Evolutionary conservation across 1,139 yeast species (phyloP), one percentile per base, ranked within the genome.

Genomic region (Taphrina betulina): DNA sequence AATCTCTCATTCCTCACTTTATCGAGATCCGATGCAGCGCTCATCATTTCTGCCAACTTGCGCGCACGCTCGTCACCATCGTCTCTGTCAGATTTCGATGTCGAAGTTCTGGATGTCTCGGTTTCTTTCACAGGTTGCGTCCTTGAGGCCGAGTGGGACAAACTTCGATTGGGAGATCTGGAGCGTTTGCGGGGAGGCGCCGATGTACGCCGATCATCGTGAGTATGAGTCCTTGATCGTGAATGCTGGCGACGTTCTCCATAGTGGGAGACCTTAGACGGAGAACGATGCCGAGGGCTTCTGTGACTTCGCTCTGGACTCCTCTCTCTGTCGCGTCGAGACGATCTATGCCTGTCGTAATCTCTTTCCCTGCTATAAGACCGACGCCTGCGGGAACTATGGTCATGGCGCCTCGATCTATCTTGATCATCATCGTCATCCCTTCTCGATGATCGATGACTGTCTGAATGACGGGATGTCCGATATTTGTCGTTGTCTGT

Each of bases 1-100:
- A 48, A 34, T n/a, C 48, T 23, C 12, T 29, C 31, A 5, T 12
- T 23, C 26, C 57, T 28, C n/a, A 23, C 46, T 5, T 24, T 20
- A n/a, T 56, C 58, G 8, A 56, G 35, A 16, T 40, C 53, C 22
- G 38, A 24, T 10, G 58, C 58, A 35, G 42, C 41, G 19, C 31
- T 19, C 7, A 22, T 42, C 58, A 56, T 56, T 8, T 45, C 58
- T 16, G 53, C 53, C n/a, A 56, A 46, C 7, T 29, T 28, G 12
- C 24, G 26, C 5, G 52, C 53, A 10, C 53, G 44, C 22, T 20
- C 22, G 2, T 40, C 58, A 12, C 20, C 16, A 12, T 23, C 4
- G 8, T 34, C 31, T 12, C 10, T 26, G 31, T 26, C 10, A 26
- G 31, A 12, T 26, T 16, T n/a, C n/a, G 19, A 16, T 5, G 37